Percentiles rank a stretch among this genome's conserved stretches.
phyloP scores from a whole-genome alignment of 78 protist genomes.

The Dictyostelium intermedium region DNA sequence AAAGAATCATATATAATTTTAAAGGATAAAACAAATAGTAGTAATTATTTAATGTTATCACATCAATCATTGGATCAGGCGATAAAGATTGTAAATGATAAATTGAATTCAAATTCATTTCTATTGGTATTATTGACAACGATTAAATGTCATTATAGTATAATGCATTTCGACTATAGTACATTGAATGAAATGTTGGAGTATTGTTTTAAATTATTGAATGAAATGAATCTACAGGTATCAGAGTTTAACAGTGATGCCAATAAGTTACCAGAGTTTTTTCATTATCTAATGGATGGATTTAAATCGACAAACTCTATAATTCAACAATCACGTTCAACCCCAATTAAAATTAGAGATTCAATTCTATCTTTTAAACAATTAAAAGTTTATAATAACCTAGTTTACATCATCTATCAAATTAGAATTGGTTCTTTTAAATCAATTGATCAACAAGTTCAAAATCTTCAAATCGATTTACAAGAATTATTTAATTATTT shows the following conservation, averaged over 20 bases:
- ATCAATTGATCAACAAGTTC: background rate
- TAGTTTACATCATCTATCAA: background rate
- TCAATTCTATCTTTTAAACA: background rate
- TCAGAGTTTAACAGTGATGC: background rate
- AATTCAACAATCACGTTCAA: background rate
- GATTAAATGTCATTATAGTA: conserved; percentile 11
- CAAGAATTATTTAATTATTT: conserved; percentile 17
- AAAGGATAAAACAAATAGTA: background rate
- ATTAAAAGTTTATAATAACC: conserved; percentile 29
- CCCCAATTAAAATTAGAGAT: conserved; percentile 14
- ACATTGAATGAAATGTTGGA: background rate
- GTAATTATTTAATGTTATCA: background rate
- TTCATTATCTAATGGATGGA: conserved; percentile 1
- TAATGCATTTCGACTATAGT: conserved; percentile 35
- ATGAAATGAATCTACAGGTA: background rate
- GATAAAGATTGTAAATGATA: background rate
- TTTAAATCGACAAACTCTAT: background rate
- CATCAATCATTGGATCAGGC: conserved; percentile 14
- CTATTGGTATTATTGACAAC: background rate
- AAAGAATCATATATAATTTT: conserved; percentile 32
- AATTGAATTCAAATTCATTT: background rate
- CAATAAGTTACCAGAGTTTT: conserved; percentile 32
- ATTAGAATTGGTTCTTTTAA: conserved; percentile 54
- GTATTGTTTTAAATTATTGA: background rate
- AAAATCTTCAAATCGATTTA: background rate